Evolutionary conservation across 352 stramenopile genomes (phyloP).

Genomic region (Globisporangium middletonii): DNA sequence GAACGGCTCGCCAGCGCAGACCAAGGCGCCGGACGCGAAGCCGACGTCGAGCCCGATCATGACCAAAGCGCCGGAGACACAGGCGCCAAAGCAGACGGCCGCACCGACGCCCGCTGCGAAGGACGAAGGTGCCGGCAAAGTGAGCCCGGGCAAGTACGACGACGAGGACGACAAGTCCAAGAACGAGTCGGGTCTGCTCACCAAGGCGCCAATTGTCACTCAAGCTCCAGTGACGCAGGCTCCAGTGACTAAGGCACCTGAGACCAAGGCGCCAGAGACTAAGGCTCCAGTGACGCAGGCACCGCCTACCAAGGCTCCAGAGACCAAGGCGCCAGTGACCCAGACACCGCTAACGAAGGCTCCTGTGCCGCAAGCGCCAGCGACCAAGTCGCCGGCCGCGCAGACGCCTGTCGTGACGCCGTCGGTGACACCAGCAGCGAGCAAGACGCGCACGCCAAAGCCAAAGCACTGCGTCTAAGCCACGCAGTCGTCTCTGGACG

Average conservation of each 20-base stretch:
- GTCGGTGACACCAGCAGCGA: conserved; percentile 4
- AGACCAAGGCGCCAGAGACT: not conserved
- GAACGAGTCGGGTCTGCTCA: conserved; percentile 6
- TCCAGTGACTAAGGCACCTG: not conserved
- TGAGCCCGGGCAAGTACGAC: conserved; percentile 12
- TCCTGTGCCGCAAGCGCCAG: not conserved
- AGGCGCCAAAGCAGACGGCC: conserved; percentile 8
- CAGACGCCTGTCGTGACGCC: not conserved
- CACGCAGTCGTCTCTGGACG: too few relatives aligned
- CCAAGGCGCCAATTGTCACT: conserved; percentile 2
- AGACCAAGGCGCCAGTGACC: not conserved
- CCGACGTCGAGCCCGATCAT: not conserved
- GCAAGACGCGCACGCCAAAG: conserved; percentile 13
- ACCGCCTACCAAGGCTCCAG: not conserved
- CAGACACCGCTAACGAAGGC: not conserved
- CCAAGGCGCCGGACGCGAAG: not conserved
- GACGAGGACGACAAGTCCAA: conserved; percentile 6
- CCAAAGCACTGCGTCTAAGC: conserved; percentile 21
- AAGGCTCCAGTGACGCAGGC: not conserved
- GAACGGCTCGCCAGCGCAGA: conserved; percentile 13
- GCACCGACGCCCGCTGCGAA: conserved; percentile 6
- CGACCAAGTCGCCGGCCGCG: not conserved
- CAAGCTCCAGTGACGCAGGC: conserved; percentile 2
- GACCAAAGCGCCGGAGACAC: not conserved
- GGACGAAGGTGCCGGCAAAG: conserved; percentile 10